These are phyloP conservation scores for Neoboletus subvelutipes DNA, from an alignment of 768 basidiomycete genomes.

Conservation along the genomic window DNA sequence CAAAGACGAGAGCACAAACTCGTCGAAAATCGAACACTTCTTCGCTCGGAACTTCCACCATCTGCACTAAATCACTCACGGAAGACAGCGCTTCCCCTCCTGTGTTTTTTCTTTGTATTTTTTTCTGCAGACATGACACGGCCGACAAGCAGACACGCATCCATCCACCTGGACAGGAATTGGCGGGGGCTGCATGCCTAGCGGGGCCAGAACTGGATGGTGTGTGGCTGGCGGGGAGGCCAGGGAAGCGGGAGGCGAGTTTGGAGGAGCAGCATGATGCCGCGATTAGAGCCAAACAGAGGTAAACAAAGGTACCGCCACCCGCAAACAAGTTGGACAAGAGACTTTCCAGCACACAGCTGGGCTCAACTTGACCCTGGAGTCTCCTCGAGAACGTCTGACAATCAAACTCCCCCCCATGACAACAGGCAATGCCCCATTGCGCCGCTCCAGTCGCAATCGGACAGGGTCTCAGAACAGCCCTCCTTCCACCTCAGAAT, in stretches of 20 bases:
- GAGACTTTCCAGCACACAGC: slow-evolving; percentile 20
- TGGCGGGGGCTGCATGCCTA: background rate
- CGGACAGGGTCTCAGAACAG: slow-evolving; percentile 27
- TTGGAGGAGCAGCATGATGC: slow-evolving; percentile 24
- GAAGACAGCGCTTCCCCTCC: background rate
- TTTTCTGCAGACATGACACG: slow-evolving; percentile 1
- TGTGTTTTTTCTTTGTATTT: slow-evolving; percentile 9
- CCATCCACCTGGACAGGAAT: background rate
- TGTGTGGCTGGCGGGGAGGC: slow-evolving; percentile 17
- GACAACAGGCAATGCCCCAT: slow-evolving; percentile 8
- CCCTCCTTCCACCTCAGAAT: slow-evolving; percentile 32
- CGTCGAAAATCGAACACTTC: slow-evolving; percentile 29
- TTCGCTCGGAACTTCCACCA: slow-evolving; percentile 37
- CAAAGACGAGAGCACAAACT: slow-evolving; percentile 19
- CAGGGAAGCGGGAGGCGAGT: slow-evolving; percentile 26
- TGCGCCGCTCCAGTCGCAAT: slow-evolving; percentile 28
- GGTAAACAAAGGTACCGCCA: slow-evolving; percentile 31
- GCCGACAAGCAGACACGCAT: background rate
- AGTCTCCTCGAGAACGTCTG: slow-evolving; percentile 20
- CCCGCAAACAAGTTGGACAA: slow-evolving; percentile 29
- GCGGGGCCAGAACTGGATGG: slow-evolving; percentile 1
- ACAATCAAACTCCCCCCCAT: slow-evolving; percentile 27
- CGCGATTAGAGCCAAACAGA: slow-evolving; percentile 25
- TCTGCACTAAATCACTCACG: slow-evolving; percentile 11
- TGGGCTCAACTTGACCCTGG: slow-evolving; percentile 16